Evolutionary conservation across 2,329 filamentous ascomycete species (phyloP).

Genomic region (Colletotrichum godetiae): DNA sequence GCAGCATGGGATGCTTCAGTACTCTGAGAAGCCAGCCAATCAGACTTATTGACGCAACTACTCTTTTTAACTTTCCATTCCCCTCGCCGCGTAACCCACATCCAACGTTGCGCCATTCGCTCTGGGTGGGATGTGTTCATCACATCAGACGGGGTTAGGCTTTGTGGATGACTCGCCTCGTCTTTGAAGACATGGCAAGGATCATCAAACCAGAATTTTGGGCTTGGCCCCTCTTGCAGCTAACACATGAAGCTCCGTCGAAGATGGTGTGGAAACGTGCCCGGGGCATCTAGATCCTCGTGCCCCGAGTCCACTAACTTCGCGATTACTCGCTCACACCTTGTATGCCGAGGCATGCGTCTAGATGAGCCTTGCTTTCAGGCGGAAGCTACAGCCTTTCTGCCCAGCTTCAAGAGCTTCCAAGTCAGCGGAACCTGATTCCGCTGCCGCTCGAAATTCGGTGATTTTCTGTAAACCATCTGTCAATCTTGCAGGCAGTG

Average conservation of each 20-base stretch:
- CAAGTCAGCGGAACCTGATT: not conserved
- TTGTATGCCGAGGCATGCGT: not conserved
- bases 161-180: slow-evolving; percentile 22
- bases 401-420: not conserved
- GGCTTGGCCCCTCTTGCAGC: not conserved
- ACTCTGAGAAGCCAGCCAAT: not conserved
- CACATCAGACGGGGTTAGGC: not conserved
- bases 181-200: not conserved
- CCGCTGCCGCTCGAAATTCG: not conserved
- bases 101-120: slow-evolving; percentile 1
- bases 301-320: not conserved
- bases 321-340: not conserved
- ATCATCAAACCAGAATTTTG: not conserved
- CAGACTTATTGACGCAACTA: not conserved
- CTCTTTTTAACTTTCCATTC: not conserved
- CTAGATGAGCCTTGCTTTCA: not conserved
- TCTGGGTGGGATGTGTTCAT: not conserved
- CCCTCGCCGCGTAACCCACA: not conserved
- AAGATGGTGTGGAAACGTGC: too few relatives aligned
- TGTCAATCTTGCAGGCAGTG: not conserved
- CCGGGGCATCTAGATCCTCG: not conserved
- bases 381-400: not conserved
- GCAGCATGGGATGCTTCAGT: not conserved
- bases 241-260: not conserved
- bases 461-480: not conserved